Percentiles rank a stretch among this genome's conserved stretches.
Conservation (phyloP, 768 basidiomycete species). For the Udeniomyces megalosporus region DNA sequence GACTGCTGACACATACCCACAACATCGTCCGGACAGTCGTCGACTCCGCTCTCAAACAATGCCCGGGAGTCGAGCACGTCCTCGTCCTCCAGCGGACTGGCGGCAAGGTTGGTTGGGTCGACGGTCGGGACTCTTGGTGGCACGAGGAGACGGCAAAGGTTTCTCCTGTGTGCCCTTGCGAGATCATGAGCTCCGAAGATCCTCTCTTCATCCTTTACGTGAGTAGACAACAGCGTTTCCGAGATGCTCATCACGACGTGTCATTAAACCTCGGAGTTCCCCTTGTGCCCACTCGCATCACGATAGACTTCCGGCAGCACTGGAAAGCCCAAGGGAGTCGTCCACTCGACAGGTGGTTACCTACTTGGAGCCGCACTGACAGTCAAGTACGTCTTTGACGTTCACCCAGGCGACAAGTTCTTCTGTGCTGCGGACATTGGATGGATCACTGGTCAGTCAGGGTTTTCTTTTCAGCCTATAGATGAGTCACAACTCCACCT, state of each 20-base stretch:
- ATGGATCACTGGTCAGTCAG: slow-evolving; percentile 78
- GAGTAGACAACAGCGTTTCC: too few relatives aligned
- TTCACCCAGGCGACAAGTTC: slow-evolving; percentile 89
- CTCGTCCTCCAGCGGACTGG: slow-evolving; percentile 81
- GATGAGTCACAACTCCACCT: not conserved
- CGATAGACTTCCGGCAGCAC: slow-evolving; percentile 64
- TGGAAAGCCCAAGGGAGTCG: slow-evolving; percentile 93
- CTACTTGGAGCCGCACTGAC: slow-evolving; percentile 80
- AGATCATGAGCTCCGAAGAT: slow-evolving; percentile 80
- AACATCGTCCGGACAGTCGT: too few relatives aligned
- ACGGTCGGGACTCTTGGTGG: slow-evolving; percentile 89
- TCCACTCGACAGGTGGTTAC: slow-evolving; percentile 62
- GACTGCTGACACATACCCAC: too few relatives aligned
- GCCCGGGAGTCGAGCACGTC: slow-evolving; percentile 74
- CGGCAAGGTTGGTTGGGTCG: slow-evolving; percentile 57
- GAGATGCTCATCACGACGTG: too few relatives aligned
- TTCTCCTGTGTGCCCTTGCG: slow-evolving; percentile 70
- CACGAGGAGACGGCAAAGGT: slow-evolving; percentile 77
- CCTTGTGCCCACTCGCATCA: too few relatives aligned
- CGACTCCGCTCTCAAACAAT: slow-evolving; percentile 72
- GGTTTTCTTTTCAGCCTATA: not conserved
- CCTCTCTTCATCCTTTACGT: slow-evolving; percentile 98
- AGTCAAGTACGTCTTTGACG: slow-evolving; percentile 93
- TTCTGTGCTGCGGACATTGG: slow-evolving; percentile 98
- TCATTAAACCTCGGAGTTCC: too few relatives aligned